Evolutionary conservation across 257 asterid species (phyloP), one percentile per base, ranked within the genome.

Genomic region (Avicennia marina): DNA sequence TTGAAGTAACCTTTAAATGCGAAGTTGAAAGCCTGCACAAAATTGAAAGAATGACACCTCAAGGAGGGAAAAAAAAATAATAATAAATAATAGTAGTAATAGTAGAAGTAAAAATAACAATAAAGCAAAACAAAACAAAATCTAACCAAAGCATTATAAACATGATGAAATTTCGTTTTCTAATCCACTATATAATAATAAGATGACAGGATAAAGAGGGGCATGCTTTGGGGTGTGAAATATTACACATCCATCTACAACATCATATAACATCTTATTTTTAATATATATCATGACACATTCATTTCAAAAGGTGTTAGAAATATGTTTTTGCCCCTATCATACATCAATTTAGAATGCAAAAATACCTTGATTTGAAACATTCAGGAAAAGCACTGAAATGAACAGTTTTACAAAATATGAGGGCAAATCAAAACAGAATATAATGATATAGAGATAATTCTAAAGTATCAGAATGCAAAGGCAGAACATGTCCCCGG

Each of bases 1-100:
- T 73, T 82, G 89, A 76, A 93, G 74, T 93, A 85, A 48, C 95
- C 98, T 75, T 91, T 91, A 60, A 91, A 85, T 41, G 98, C 98
- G 44, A 91, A 91, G 76, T 91, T 91, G 75, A 73, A 85, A 29
- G 98, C 98, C 96, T 91, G 77, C 44, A 57, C 29, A 72, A n/a
- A 49, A 44, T 40, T 25, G 25, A 33, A 58, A 36, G 3, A 54
- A 56, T 50, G 36, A 45, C 41, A 31, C 32, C n/a, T n/a, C n/a
- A n/a, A n/a, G n/a, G n/a, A n/a, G n/a, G n/a, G n/a, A n/a, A n/a
- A n/a, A n/a, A n/a, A n/a, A n/a, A n/a, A n/a, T n/a, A n/a, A n/a
- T n/a, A n/a, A n/a, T n/a, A n/a, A n/a, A n/a, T n/a, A n/a, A n/a
- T n/a, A n/a, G n/a, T n/a, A n/a, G n/a, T n/a, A n/a, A 0, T 4